Conservation (phyloP, 75 land plant genomes). For the Azolla pinnata region DNA sequence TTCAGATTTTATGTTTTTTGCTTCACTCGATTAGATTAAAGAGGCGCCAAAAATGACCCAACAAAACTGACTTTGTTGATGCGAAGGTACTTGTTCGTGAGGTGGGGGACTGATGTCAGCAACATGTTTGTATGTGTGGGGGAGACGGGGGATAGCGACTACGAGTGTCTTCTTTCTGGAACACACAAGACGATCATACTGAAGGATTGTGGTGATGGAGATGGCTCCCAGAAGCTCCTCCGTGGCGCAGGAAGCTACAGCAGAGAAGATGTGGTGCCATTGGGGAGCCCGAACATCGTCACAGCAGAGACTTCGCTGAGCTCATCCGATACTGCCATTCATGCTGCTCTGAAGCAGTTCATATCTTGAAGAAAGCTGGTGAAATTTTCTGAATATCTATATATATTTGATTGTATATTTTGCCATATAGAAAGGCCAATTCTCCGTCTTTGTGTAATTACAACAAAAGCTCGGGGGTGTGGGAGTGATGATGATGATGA, state of each 20-base stretch:
- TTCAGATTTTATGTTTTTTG: too few species aligned
- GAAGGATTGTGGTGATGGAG: slow-evolving; percentile 12
- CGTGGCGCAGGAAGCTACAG: slow-evolving; percentile 18
- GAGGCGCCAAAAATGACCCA: too few species aligned
- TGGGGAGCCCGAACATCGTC: slow-evolving; percentile 19
- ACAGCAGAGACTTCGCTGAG: slow-evolving; percentile 5
- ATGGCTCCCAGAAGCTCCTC: slow-evolving; percentile 16
- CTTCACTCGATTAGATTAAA: too few species aligned
- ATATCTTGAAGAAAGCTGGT: background rate
- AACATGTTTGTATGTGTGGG: slow-evolving; percentile 29
- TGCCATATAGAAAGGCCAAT: too few species aligned
- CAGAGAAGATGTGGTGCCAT: slow-evolving; percentile 18
- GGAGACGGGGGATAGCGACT: slow-evolving; percentile 22
- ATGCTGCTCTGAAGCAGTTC: slow-evolving; percentile 6
- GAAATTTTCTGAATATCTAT: too few species aligned
- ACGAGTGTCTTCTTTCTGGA: slow-evolving; percentile 22
- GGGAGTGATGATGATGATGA: too few species aligned
- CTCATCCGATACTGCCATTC: background rate
- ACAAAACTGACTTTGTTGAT: too few species aligned
- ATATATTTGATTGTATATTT: too few species aligned
- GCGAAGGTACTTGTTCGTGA: slow-evolving; percentile 29
- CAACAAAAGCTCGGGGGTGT: too few species aligned
- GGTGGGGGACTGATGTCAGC: slow-evolving; percentile 22
- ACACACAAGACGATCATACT: slow-evolving; percentile 21
- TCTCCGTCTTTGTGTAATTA: too few species aligned